Evolutionary conservation across 805 yeast genomes (phyloP).

Genomic region (Clavispora fructus): DNA sequence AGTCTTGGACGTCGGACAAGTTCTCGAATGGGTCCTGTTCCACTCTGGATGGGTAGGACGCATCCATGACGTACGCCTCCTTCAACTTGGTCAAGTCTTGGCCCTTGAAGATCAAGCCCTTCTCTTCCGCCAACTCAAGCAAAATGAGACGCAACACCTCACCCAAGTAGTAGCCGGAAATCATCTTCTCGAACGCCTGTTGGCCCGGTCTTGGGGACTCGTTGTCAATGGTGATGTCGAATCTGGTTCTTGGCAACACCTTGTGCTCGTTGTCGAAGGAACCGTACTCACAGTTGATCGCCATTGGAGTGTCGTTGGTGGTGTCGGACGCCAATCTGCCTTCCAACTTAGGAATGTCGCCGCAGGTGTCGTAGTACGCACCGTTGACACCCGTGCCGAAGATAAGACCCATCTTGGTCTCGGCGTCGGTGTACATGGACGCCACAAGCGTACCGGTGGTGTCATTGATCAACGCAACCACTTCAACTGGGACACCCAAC

Average conservation of each 20-base stretch:
- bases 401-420: slow-evolving; percentile 88
- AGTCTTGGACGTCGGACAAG: slow-evolving; percentile 64
- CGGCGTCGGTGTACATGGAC: slow-evolving; percentile 84
- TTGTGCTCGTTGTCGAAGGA: slow-evolving; percentile 89
- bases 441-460: slow-evolving; percentile 97
- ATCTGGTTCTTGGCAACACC: slow-evolving; percentile 84
- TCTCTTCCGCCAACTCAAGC: slow-evolving; percentile 59
- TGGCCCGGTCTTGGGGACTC: slow-evolving; percentile 95
- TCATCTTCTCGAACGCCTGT: slow-evolving; percentile 95
- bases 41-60: slow-evolving; percentile 79
- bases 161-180: slow-evolving; percentile 94
- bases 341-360: slow-evolving; percentile 73
- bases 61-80: slow-evolving; percentile 71
- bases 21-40: slow-evolving; percentile 89
- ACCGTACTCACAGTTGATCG: slow-evolving; percentile 97
- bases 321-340: slow-evolving; percentile 66
- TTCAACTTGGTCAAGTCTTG: slow-evolving; percentile 65
- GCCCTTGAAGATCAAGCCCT: slow-evolving; percentile 58
- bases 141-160: slow-evolving; percentile 80
- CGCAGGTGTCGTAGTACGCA: slow-evolving; percentile 79
- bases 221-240: slow-evolving; percentile 72
- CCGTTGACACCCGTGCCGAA: slow-evolving; percentile 98
- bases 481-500: slow-evolving; percentile 68
- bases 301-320: slow-evolving; percentile 67
- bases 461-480: slow-evolving; percentile 91